Evolutionary conservation across 2,329 filamentous ascomycete species (phyloP), one percentile per base, ranked within the genome.

Genomic region (Verticillium longisporum): DNA sequence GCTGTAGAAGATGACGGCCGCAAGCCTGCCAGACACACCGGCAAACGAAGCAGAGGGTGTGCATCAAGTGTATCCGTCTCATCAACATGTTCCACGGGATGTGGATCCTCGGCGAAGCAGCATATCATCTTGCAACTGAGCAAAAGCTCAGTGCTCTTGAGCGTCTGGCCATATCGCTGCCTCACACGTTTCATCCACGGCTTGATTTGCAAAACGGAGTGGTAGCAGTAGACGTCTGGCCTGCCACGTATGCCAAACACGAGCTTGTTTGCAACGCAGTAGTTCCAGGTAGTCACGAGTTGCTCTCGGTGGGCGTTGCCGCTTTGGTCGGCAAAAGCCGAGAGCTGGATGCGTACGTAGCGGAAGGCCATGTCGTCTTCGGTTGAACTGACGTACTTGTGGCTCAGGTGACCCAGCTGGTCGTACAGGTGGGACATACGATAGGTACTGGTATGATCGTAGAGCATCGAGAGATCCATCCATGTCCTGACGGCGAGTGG

Each of bases 71-170:
- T n/a, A 11, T 53, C 45, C n/a, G 45, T 21, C 45, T 77, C 74
- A 6, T 69, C 68, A 3, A 70, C 74, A 60, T 79, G 77, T 55
- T 76, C 71, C 10, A 70, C 68, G 2, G 70, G 74, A 55, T 79
- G 77, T 63, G 77, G 76, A 58, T 79, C 76, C 61, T 78, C 77
- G 55, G 78, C 76, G 61, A 78, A 79, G 61, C 79, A 79, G 2
- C 75, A 70, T 10, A 73, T 65, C 9, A 78, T 65, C 58, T 70
- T 74, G 54, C 78, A 71, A 6, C 72, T 73, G 14, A 72, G 69
- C 57, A 77, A 73, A 59, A 74, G 68, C 60, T 77, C 70, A 32
- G 79, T 64, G 32, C 79, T 71, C 45, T 71, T 67, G 7, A 74
- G 68, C 3, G 73, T 71, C 3, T 70, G 67, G 14, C 77, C 73